Percentiles rank a stretch among this genome's conserved stretches.
phyloP scores from a whole-genome alignment of 768 basidiomycete species.

The Termitomyces sp. region DNA sequence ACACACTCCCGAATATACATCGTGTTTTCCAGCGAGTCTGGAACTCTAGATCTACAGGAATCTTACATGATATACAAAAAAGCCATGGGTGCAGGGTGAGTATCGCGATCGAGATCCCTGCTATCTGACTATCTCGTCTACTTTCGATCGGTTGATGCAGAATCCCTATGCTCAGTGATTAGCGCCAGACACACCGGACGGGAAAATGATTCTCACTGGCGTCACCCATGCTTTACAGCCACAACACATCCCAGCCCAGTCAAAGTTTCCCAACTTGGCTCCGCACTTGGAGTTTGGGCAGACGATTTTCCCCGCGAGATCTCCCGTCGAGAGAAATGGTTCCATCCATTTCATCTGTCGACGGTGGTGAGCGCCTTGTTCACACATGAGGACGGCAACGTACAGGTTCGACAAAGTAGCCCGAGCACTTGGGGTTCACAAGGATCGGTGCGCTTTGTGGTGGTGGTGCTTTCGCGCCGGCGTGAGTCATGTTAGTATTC shows the following conservation, averaged over 20 bases:
- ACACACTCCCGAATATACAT: too few relatives aligned
- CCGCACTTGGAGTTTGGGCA: constrained; percentile 92
- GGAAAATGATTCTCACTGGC: constrained; percentile 53
- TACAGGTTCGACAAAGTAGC: constrained; percentile 96
- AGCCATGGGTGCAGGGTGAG: too few relatives aligned
- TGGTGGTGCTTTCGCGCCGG: constrained; percentile 17
- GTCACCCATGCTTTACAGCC: constrained; percentile 91
- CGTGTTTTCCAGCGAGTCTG: too few relatives aligned
- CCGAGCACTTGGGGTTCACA: constrained; percentile 81
- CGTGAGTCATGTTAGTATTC: constrained; percentile 11
- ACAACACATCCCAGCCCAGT: constrained; percentile 94
- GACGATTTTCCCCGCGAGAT: constrained; percentile 79
- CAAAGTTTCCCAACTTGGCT: constrained; percentile 90
- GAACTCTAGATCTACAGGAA: not conserved
- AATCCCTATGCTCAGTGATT: constrained; percentile 39
- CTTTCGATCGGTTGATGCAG: constrained; percentile 64
- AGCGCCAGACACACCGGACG: not conserved
- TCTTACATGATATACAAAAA: not conserved
- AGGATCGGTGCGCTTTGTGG: constrained; percentile 61
- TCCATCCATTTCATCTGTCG: constrained; percentile 95
- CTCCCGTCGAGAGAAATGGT: constrained; percentile 65
- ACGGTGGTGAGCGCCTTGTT: not conserved
- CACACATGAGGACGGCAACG: not conserved
- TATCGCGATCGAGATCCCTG: not conserved
- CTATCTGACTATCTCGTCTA: constrained; percentile 48